Evolutionary conservation across 768 basidiomycete genomes (phyloP).

Genomic region (Rhodotorula kratochvilovae): DNA sequence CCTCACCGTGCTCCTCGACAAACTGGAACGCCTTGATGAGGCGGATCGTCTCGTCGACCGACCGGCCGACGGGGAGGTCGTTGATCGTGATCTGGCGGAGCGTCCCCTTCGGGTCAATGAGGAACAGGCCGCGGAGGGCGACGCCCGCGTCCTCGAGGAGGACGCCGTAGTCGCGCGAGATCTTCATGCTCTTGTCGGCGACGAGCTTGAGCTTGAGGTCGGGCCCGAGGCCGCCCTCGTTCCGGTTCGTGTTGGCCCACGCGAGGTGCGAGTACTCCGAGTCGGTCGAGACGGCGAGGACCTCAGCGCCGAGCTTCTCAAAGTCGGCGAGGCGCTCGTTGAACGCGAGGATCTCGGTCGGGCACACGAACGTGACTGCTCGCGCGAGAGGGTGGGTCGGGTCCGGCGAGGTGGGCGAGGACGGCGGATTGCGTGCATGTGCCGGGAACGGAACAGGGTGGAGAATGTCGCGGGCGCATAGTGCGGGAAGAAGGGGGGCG

Average conservation of each 20-base stretch:
- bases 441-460: too few species aligned
- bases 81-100: conserved; percentile 61
- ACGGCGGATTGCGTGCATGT: too few species aligned
- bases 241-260: conserved; percentile 64
- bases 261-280: conserved; percentile 56
- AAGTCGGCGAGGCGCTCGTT: conserved; percentile 78
- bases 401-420: too few species aligned
- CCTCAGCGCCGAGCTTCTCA: conserved; percentile 64
- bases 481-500: background rate
- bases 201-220: conserved; percentile 77
- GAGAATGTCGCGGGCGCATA: background rate
- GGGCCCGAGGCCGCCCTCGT: conserved; percentile 83
- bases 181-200: conserved; percentile 71
- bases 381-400: background rate
- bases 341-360: conserved; percentile 94
- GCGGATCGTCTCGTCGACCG: conserved; percentile 85
- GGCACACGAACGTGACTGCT: conserved; percentile 55
- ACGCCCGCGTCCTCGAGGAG: conserved; percentile 83
- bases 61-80: conserved; percentile 90
- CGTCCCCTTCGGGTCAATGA: conserved; percentile 78
- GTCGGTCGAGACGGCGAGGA: conserved; percentile 85
- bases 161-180: conserved; percentile 80
- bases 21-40: conserved; percentile 92
- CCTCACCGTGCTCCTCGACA: conserved; percentile 76
- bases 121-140: conserved; percentile 77